These are phyloP conservation scores for Pythium phragmiticola DNA, from an alignment of 352 stramenopile genomes.

Conservation along the genomic window DNA sequence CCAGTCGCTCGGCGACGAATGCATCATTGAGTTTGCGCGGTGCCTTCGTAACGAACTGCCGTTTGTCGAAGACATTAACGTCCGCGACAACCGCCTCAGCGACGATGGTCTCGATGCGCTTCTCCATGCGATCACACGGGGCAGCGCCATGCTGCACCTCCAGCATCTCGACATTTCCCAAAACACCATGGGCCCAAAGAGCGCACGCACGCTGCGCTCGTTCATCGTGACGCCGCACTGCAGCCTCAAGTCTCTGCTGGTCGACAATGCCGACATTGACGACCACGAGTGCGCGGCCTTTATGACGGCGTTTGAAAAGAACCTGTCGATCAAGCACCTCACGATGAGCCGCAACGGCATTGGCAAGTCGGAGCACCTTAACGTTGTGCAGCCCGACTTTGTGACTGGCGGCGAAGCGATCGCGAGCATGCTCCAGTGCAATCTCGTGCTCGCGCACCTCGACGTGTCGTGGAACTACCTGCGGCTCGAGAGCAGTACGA, in stretches of 20 bases:
- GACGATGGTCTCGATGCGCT: slow-evolving; percentile 68
- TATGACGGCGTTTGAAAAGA: slow-evolving; percentile 82
- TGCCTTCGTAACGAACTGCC: slow-evolving; percentile 57
- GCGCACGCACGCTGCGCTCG: slow-evolving; percentile 51
- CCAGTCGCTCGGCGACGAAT: slow-evolving; percentile 70
- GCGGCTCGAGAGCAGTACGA: slow-evolving; percentile 72
- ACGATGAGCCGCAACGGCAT: slow-evolving; percentile 86
- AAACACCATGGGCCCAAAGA: slow-evolving; percentile 64
- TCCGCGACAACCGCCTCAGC: slow-evolving; percentile 86
- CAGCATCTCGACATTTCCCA: slow-evolving; percentile 64
- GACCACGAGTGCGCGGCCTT: slow-evolving; percentile 85
- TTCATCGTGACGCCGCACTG: slow-evolving; percentile 63
- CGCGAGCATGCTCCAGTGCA: slow-evolving; percentile 82
- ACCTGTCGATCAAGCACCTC: slow-evolving; percentile 69
- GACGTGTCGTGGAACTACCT: slow-evolving; percentile 91
- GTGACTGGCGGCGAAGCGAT: slow-evolving; percentile 87
- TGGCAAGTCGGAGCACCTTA: slow-evolving; percentile 84
- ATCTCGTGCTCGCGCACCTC: slow-evolving; percentile 72
- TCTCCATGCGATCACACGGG: slow-evolving; percentile 52
- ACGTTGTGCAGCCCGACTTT: slow-evolving; percentile 85
- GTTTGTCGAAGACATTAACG: slow-evolving; percentile 75
- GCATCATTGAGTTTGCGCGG: slow-evolving; percentile 64
- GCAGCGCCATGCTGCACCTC: slow-evolving; percentile 48
- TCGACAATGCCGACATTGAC: slow-evolving; percentile 88
- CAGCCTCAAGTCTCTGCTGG: slow-evolving; percentile 55